Conservation (phyloP, 129 eudicot species). For the Apium graveolens region DNA sequence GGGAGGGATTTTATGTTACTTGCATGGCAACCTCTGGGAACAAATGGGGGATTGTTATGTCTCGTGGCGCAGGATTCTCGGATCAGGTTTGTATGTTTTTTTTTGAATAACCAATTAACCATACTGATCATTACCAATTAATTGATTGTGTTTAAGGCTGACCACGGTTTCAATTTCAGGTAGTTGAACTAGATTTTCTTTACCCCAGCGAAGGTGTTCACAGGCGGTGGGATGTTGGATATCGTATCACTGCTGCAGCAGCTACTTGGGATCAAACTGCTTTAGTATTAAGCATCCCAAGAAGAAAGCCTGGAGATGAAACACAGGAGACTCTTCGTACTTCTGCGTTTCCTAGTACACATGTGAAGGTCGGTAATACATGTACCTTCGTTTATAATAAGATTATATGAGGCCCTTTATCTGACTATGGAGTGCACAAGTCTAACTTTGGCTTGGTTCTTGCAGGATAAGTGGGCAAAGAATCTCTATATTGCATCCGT, state of each 20-base stretch:
- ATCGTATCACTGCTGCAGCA: slow-evolving; percentile 69
- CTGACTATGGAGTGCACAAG: not conserved
- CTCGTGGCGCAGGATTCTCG: slow-evolving; percentile 75
- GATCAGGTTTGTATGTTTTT: slow-evolving; percentile 44
- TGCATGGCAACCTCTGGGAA: slow-evolving; percentile 86
- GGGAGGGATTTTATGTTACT: slow-evolving; percentile 81
- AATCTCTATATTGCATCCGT: slow-evolving; percentile 77
- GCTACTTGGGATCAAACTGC: slow-evolving; percentile 81
- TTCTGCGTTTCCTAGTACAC: slow-evolving; percentile 79
- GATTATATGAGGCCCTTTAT: not conserved
- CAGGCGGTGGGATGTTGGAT: slow-evolving; percentile 80
- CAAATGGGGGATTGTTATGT: slow-evolving; percentile 86
- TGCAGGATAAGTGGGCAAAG: slow-evolving; percentile 96
- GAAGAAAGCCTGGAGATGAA: slow-evolving; percentile 65
- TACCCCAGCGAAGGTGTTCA: slow-evolving; percentile 94
- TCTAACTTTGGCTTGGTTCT: not conserved
- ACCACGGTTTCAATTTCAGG: slow-evolving; percentile 28
- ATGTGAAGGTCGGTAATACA: slow-evolving; percentile 57
- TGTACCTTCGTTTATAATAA: not conserved
- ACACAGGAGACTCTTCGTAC: slow-evolving; percentile 85
- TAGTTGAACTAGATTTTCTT: slow-evolving; percentile 77
- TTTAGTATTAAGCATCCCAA: slow-evolving; percentile 70
- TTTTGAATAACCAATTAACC: not conserved
- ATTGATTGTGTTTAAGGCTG: not conserved
- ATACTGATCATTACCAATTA: not conserved